Evolutionary conservation across 257 asterid species (phyloP).

Genomic region (Anisodus acutangulus): DNA sequence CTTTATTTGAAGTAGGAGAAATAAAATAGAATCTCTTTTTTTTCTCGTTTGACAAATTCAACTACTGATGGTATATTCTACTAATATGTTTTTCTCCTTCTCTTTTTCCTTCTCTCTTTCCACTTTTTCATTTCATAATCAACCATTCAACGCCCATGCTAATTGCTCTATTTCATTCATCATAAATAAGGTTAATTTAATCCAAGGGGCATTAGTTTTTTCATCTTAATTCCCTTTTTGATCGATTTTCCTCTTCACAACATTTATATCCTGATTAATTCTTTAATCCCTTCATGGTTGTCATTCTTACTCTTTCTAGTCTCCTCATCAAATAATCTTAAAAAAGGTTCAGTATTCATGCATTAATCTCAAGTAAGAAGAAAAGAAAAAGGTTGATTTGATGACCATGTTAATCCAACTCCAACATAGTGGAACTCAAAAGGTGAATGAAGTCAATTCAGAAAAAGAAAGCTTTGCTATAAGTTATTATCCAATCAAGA

Average conservation of each 20-base stretch:
- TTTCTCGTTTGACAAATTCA: neutral
- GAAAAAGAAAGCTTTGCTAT: neutral
- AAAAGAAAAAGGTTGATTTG: neutral
- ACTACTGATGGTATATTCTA: neutral
- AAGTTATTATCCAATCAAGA: slow-evolving; percentile 2
- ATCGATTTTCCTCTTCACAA: slow-evolving; percentile 27
- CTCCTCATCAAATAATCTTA: slow-evolving; percentile 33
- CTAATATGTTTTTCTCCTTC: neutral
- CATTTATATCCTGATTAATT: neutral
- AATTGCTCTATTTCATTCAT: neutral
- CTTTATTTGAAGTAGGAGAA: neutral
- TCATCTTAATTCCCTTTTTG: neutral
- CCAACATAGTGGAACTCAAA: slow-evolving; percentile 33
- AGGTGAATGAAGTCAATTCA: neutral
- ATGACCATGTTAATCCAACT: neutral
- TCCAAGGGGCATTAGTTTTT: neutral
- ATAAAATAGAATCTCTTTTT: neutral
- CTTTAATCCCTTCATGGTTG: neutral
- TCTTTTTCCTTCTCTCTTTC: neutral
- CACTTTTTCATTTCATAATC: neutral
- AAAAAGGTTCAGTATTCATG: neutral
- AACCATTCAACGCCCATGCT: neutral
- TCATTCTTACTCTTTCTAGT: slow-evolving; percentile 23
- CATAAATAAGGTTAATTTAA: neutral
- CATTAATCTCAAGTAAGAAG: slow-evolving; percentile 16